phyloP scores from a whole-genome alignment of 106 monocot genomes.

The Dendrobium chrysotoxum region DNA sequence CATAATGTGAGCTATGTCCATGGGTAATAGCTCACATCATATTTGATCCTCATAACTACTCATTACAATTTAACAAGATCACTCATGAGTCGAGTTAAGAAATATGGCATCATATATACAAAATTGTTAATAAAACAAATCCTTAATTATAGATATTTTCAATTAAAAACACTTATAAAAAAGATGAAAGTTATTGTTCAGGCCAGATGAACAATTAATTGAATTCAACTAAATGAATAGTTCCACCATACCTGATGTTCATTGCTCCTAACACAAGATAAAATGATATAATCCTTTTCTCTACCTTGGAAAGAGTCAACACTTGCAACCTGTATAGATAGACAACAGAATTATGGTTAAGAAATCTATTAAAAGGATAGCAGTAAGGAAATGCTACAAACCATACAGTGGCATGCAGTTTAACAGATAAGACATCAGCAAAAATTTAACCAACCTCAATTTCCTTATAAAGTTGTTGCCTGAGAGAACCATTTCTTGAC shows the following conservation, averaged over 20 bases:
- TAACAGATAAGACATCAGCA: background rate
- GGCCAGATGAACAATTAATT: no score
- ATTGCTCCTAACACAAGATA: slow-evolving; percentile 98
- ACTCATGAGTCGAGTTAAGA: no score
- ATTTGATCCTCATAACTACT: no score
- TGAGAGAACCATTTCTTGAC: slow-evolving; percentile 94
- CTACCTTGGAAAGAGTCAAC: slow-evolving; percentile 99
- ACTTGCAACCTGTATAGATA: slow-evolving; percentile 78
- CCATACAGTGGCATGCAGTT: background rate
- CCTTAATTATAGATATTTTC: no score
- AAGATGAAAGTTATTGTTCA: no score
- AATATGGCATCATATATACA: no score
- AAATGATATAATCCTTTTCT: slow-evolving; percentile 96
- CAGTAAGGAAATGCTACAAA: background rate
- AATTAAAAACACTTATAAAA: no score
- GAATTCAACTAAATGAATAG: no score
- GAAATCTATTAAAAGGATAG: background rate
- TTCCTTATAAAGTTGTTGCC: slow-evolving; percentile 98
- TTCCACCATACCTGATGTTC: slow-evolving; percentile 72
- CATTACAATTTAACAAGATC: no score
- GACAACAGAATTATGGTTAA: background rate
- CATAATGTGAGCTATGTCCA: no score
- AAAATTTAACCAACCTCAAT: slow-evolving; percentile 59
- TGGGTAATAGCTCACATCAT: no score
- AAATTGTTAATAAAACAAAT: no score